Evolutionary conservation across 106 monocot species (phyloP).

Genomic region (Platanthera guangdongensis): DNA sequence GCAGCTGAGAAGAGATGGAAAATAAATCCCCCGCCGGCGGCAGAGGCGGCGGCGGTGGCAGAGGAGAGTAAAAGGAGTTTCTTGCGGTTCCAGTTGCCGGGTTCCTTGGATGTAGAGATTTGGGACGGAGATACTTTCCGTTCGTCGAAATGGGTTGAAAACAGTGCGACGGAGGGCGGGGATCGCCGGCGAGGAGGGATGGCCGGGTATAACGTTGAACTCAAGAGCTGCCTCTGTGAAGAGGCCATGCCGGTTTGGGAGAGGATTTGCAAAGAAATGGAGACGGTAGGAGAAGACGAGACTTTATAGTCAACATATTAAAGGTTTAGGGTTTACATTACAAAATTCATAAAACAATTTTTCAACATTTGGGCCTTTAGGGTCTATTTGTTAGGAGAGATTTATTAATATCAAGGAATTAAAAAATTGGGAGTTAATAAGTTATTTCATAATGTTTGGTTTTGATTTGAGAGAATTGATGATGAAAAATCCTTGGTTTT

Average conservation of each 20-base stretch:
- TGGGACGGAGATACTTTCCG: neutral
- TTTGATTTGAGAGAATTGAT: too few relatives aligned
- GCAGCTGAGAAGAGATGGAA: conserved; percentile 14
- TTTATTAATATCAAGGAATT: too few relatives aligned
- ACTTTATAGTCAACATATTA: too few relatives aligned
- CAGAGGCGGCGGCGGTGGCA: conserved; percentile 22
- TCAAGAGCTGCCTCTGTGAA: conserved; percentile 11
- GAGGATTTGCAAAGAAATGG: too few relatives aligned
- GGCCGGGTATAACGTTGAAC: neutral
- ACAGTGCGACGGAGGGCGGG: neutral
- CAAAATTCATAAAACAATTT: too few relatives aligned
- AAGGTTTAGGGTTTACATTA: too few relatives aligned
- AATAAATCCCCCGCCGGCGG: conserved; percentile 27
- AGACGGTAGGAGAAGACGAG: too few relatives aligned
- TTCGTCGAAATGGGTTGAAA: neutral
- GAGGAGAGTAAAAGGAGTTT: conserved; percentile 21
- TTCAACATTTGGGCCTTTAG: too few relatives aligned
- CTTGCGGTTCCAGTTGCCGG: neutral
- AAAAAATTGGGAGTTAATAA: too few relatives aligned
- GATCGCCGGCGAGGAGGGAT: neutral
- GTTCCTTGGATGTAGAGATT: neutral
- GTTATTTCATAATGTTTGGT: too few relatives aligned
- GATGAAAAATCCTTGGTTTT: too few relatives aligned
- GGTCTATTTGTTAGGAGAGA: too few relatives aligned
- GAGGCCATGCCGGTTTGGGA: neutral